A percentile compares a stretch with the other conserved stretches of the same genome.
phyloP scores from a whole-genome alignment of 2,329 filamentous ascomycete genomes.

The Neofusicoccum laricinum region DNA sequence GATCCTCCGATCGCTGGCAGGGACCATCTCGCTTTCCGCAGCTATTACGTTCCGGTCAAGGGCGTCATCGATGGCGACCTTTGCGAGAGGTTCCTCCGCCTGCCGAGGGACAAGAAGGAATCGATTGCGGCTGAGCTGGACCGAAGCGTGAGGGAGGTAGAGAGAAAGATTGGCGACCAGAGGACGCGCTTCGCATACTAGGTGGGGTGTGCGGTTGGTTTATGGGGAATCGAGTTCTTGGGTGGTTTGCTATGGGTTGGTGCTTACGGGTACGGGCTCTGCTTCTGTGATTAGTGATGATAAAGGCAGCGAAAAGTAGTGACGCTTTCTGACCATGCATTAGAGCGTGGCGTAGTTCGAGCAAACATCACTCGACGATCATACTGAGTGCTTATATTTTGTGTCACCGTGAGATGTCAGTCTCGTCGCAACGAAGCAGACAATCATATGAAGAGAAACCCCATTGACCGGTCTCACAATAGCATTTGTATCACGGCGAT shows the following conservation, averaged over 20 bases:
- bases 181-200: slow-evolving; percentile 21
- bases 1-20: slow-evolving; percentile 85
- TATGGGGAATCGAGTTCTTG: not conserved
- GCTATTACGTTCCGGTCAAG: slow-evolving; percentile 96
- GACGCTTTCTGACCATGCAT: not conserved
- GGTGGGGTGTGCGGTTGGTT: not conserved
- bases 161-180: slow-evolving; percentile 73
- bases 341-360: not conserved
- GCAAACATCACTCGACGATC: not conserved
- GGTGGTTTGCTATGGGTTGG: not conserved
- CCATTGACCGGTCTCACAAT: no score
- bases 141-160: slow-evolving; percentile 85
- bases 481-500: not conserved
- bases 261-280: slow-evolving; percentile 3
- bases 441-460: not conserved
- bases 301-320: slow-evolving; percentile 1
- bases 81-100: slow-evolving; percentile 82
- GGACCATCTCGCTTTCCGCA: slow-evolving; percentile 92
- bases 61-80: slow-evolving; percentile 95
- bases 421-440: not conserved
- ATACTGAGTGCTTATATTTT: not conserved
- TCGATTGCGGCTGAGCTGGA: slow-evolving; percentile 94
- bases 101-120: slow-evolving; percentile 86
- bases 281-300: slow-evolving; percentile 1
- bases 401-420: not conserved